phyloP scores from a whole-genome alignment of 2,329 filamentous ascomycete species.

The Claviceps pazoutovae region DNA sequence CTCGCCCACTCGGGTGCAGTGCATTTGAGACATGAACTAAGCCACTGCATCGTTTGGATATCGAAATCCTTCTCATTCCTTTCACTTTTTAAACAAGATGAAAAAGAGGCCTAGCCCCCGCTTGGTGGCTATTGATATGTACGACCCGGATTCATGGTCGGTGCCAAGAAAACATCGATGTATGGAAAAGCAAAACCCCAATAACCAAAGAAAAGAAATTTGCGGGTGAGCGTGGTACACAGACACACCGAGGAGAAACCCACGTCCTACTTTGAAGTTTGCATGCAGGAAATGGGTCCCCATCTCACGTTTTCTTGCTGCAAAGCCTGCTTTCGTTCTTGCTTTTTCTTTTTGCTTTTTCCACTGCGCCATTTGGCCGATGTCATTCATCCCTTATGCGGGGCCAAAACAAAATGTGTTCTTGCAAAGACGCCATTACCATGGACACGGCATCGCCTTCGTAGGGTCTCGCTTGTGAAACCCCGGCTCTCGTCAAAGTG shows the following conservation, averaged over 20 bases:
- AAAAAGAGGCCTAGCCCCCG: no score
- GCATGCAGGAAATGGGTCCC: neutral
- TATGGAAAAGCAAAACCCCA: no score
- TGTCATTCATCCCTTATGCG: neutral
- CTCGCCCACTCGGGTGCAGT: no score
- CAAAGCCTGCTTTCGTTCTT: neutral
- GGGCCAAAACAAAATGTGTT: neutral
- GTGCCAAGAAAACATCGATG: no score
- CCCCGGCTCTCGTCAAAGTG: neutral
- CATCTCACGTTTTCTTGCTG: neutral
- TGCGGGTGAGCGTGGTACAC: no score
- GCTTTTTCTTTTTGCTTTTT: neutral
- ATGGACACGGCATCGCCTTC: neutral
- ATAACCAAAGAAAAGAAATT: no score
- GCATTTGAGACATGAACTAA: no score
- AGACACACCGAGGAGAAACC: constrained; percentile 2
- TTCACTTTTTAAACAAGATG: no score
- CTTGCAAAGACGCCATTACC: neutral
- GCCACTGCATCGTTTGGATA: no score
- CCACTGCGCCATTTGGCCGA: neutral
- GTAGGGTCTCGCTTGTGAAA: neutral
- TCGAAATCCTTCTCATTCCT: no score
- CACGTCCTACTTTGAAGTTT: neutral
- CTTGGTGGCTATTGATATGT: no score
- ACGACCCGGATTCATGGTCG: no score